Evolutionary conservation across 352 stramenopile genomes (phyloP), one percentile per base, ranked within the genome.

Genomic region (Plasmopara viticola): DNA sequence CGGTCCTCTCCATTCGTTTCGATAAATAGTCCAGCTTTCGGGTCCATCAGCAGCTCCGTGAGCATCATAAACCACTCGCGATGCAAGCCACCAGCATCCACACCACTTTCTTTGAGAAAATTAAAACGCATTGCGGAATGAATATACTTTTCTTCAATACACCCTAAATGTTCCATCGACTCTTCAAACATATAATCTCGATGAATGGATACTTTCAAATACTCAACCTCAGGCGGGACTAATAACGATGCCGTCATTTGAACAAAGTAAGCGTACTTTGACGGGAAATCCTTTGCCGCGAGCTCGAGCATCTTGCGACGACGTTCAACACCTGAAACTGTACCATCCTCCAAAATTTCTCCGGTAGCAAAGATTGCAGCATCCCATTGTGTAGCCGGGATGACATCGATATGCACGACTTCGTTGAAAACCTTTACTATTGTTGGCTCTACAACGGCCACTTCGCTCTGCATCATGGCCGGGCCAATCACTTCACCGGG

Each of bases 21-120:
- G 12, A 58, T 61, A 45, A 90, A 93, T 15, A 90, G 48, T 9
- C 79, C 82, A 4, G 59, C 62, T 4, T 62, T 57, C 12, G 70
- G 62, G 8, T 80, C 44, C 30, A 75, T 66, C 20, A 92, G 55
- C 34, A 74, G 41, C 12, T 89, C 72, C 34, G 76, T 87, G 1
- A 95, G 53, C 38, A 95, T 70, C 50, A 82, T 71, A 54, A 94
- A 95, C 88, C 88, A 97, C 60, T 95, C 85, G 8, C 86, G 76
- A 54, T 95, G 80, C 4, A 96, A 53, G 14, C 78, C 86, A n/a
- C 86, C 86, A 1, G 86, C 86, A 47, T 95, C 86, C 13, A 94
- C 67, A 6, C 86, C 86, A 13, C 64, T 81, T 55, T 97, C 86
- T 13, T 80, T 70, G 0, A 83, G 52, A 44, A 96, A 96, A 28